Conservation (phyloP, 2,329 filamentous ascomycete genomes). For the Beauveria sp. region DNA sequence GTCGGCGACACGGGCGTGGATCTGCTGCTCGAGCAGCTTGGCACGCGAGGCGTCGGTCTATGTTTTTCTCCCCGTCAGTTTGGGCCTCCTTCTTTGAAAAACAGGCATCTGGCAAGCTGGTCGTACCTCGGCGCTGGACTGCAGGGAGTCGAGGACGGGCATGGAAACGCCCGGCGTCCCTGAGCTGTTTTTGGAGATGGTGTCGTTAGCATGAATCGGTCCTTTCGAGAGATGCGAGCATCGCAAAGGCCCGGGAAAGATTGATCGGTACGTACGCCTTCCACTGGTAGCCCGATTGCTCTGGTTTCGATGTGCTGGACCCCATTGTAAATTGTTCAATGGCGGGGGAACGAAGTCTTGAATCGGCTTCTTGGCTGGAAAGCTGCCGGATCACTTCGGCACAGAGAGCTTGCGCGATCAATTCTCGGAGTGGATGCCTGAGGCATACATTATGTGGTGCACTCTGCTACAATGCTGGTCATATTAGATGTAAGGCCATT, state of each 20-base stretch:
- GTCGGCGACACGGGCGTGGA: constrained; percentile 77
- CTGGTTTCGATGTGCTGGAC: constrained; percentile 48
- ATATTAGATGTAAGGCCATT: too few relatives aligned
- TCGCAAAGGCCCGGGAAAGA: neutral
- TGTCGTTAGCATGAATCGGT: constrained; percentile 2
- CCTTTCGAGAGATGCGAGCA: too few relatives aligned
- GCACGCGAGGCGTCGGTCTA: constrained; percentile 85
- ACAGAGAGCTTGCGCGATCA: constrained; percentile 20
- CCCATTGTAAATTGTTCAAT: constrained; percentile 40
- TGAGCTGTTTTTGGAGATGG: constrained; percentile 24
- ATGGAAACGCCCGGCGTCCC: constrained; percentile 59
- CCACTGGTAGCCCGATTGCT: constrained; percentile 37
- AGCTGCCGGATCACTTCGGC: constrained; percentile 29
- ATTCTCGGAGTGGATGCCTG: constrained; percentile 23
- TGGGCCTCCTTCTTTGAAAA: too few relatives aligned
- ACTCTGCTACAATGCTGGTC: too few relatives aligned
- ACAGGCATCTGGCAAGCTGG: too few relatives aligned
- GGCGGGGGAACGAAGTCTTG: constrained; percentile 15
- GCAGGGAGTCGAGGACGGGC: constrained; percentile 73
- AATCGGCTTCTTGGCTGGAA: constrained; percentile 21
- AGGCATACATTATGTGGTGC: constrained; percentile 16
- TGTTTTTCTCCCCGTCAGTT: too few relatives aligned
- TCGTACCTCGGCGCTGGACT: constrained; percentile 76
- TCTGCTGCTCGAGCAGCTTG: constrained; percentile 75
- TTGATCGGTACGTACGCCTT: constrained; percentile 40